phyloP scores from a whole-genome alignment of 345 rosid genomes.

The Bruguiera gymnorhiza region DNA sequence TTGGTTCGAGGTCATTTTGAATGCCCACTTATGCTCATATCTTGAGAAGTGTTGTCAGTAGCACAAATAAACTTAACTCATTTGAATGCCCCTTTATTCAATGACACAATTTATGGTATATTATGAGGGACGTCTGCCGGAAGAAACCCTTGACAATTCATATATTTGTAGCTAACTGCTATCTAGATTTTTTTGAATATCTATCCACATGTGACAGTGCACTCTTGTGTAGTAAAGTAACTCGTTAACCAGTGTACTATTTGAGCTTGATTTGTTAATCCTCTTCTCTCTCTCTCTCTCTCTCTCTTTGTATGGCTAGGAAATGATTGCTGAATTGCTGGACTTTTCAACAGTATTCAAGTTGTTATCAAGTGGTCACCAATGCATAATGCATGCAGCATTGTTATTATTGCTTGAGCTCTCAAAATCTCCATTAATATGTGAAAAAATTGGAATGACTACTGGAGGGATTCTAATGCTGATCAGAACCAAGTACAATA shows the following conservation, averaged over 20 bases:
- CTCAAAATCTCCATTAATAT: constrained; percentile 44
- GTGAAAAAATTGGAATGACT: constrained; percentile 54
- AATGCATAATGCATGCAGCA: constrained; percentile 46
- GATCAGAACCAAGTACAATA: constrained; percentile 56
- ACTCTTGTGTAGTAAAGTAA: not conserved
- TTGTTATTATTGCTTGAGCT: constrained; percentile 65
- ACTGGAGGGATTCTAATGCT: constrained; percentile 75
- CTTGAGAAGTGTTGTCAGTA: no score
- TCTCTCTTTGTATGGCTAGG: constrained; percentile 26
- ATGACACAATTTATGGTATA: no score
- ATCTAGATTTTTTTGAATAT: not conserved
- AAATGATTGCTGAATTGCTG: constrained; percentile 46
- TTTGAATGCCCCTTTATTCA: no score
- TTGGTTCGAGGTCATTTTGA: no score
- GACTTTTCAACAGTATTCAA: constrained; percentile 48
- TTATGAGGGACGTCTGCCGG: no score
- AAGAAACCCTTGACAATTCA: no score
- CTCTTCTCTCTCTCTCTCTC: not conserved
- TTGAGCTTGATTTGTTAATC: not conserved
- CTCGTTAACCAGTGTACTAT: not conserved
- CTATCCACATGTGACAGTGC: not conserved
- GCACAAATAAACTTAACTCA: no score
- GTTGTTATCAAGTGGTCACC: constrained; percentile 66
- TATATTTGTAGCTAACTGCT: no score
- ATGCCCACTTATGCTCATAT: no score